Conservation (phyloP, 164 flowering plant genomes). For the Aristolochia californica region DNA sequence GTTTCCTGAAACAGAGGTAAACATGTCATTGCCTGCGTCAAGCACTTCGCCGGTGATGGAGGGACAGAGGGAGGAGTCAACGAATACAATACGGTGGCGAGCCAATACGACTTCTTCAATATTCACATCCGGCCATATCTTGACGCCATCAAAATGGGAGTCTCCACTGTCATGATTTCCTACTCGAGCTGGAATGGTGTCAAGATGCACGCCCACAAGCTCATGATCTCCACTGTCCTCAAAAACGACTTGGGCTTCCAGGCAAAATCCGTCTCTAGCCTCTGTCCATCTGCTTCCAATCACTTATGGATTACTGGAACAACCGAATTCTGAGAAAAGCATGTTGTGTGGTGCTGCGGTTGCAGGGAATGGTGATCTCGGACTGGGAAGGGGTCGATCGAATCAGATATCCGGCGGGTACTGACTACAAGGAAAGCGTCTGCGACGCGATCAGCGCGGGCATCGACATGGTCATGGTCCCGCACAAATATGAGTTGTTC, state of each 20-base stretch:
- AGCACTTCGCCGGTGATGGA: conserved; percentile 31
- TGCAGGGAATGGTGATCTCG: conserved; percentile 27
- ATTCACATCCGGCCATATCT: conserved; percentile 27
- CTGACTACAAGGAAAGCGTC: conserved; percentile 16
- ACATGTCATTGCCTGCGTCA: conserved; percentile 23
- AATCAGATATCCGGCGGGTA: conserved; percentile 6
- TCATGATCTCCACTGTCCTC: conserved; percentile 17
- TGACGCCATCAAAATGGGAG: conserved; percentile 21
- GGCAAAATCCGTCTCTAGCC: conserved; percentile 2
- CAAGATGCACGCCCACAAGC: conserved; percentile 22
- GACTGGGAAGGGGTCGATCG: conserved; percentile 26
- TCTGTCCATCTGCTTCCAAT: too few species aligned
- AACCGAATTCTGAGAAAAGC: too few species aligned
- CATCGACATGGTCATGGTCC: conserved; percentile 32
- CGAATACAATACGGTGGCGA: conserved; percentile 22
- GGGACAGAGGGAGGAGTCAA: conserved; percentile 26
- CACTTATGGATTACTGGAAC: too few species aligned
- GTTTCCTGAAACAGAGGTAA: conserved; percentile 4
- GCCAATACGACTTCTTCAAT: conserved; percentile 1
- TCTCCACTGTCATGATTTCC: conserved; percentile 26
- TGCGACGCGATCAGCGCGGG: conserved; percentile 20
- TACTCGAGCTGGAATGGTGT: conserved; percentile 29
- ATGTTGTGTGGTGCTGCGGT: neutral
- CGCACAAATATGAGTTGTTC: conserved; percentile 13
- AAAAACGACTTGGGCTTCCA: conserved; percentile 22